These are phyloP conservation scores for Boletus insuetus DNA, from an alignment of 768 basidiomycete species.

Conservation along the genomic window DNA sequence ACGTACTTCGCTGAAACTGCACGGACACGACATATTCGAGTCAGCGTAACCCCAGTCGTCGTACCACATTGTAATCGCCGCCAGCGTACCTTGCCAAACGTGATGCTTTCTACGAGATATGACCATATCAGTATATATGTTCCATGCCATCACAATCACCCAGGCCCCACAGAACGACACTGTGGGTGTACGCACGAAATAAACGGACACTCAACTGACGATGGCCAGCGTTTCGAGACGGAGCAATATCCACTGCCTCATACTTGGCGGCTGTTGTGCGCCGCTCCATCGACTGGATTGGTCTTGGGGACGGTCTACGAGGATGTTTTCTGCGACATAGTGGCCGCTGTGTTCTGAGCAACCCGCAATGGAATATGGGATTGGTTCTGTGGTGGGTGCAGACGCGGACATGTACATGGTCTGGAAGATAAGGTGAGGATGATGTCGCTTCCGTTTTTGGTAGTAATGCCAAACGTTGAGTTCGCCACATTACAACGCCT, in stretches of 20 bases:
- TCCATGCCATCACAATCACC: too few relatives aligned
- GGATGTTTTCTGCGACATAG: slow-evolving; percentile 68
- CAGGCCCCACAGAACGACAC: not conserved
- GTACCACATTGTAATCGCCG: not conserved
- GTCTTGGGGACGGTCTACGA: slow-evolving; percentile 60
- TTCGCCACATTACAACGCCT: too few relatives aligned
- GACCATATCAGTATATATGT: too few relatives aligned
- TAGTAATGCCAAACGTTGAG: too few relatives aligned
- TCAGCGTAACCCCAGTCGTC: not conserved
- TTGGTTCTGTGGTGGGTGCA: slow-evolving; percentile 8
- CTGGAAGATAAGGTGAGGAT: too few relatives aligned
- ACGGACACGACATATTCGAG: not conserved
- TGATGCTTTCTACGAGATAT: slow-evolving; percentile 54
- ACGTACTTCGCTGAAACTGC: slow-evolving; percentile 29
- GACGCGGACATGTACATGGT: too few relatives aligned
- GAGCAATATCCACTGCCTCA: slow-evolving; percentile 70
- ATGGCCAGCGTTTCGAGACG: slow-evolving; percentile 57
- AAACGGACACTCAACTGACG: slow-evolving; percentile 54
- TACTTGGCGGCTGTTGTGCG: slow-evolving; percentile 51
- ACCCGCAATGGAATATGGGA: slow-evolving; percentile 54
- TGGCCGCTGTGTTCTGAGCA: slow-evolving; percentile 71
- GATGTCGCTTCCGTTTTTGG: too few relatives aligned
- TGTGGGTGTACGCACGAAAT: not conserved
- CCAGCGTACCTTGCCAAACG: slow-evolving; percentile 70
- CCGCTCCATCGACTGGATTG: slow-evolving; percentile 76